These are phyloP conservation scores for Ustilago loliicola DNA, from an alignment of 1,284 basidiomycete genomes.

Conservation along the genomic window DNA sequence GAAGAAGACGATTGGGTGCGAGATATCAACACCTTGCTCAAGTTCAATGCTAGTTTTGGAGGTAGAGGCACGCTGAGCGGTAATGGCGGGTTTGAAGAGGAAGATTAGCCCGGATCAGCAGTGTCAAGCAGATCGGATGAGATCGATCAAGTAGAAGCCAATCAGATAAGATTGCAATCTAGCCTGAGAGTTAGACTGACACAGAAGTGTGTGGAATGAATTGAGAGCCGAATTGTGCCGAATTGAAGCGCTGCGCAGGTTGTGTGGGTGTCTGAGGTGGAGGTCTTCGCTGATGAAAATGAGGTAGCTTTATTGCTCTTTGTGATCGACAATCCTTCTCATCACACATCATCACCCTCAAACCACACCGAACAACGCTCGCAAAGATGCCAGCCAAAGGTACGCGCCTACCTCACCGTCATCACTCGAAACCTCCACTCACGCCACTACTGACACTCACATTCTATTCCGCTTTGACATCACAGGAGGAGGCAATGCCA, in stretches of 20 bases:
- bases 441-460: background rate
- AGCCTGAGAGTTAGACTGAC: background rate
- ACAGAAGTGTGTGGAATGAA: constrained; percentile 1
- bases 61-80: constrained; percentile 59
- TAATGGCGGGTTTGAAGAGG: constrained; percentile 54
- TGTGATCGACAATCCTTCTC: background rate
- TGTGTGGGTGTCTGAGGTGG: background rate
- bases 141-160: background rate
- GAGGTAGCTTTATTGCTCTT: background rate
- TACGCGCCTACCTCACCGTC: background rate
- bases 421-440: background rate
- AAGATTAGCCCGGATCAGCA: constrained; percentile 12
- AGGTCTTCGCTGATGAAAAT: background rate
- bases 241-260: background rate
- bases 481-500: constrained; percentile 44
- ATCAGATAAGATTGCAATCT: constrained; percentile 1
- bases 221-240: constrained; percentile 1
- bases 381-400: constrained; percentile 39
- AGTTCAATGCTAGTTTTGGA: constrained; percentile 69
- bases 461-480: no score
- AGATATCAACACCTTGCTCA: constrained; percentile 81
- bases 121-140: background rate
- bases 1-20: constrained; percentile 93
- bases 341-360: background rate
- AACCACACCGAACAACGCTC: background rate